phyloP scores from a whole-genome alignment of 2,329 filamentous ascomycete genomes.

The Colletotrichum sp. region DNA sequence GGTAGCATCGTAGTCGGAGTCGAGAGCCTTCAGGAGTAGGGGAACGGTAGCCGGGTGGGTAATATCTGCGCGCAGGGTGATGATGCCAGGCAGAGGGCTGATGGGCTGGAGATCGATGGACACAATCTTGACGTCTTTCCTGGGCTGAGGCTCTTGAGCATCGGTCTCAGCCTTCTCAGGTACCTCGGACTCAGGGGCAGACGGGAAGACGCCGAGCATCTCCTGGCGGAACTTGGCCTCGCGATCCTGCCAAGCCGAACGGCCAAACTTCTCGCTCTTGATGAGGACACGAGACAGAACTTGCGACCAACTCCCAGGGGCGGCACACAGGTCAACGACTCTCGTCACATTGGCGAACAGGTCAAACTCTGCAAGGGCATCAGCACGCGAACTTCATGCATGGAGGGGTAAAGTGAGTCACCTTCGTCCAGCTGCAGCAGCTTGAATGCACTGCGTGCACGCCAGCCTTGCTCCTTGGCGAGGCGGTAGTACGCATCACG shows the following conservation, averaged over 20 bases:
- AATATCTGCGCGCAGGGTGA: conserved; percentile 91
- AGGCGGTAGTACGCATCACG: conserved; percentile 97
- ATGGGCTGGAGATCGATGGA: conserved; percentile 97
- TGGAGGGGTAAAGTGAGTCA: conserved; percentile 31
- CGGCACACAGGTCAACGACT: conserved; percentile 95
- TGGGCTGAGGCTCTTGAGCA: conserved; percentile 41
- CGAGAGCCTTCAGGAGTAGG: conserved; percentile 82
- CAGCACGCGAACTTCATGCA: background rate
- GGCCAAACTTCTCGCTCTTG: conserved; percentile 89
- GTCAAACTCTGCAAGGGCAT: conserved; percentile 74
- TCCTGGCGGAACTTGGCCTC: conserved; percentile 69
- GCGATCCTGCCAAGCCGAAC: conserved; percentile 85
- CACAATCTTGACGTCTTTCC: conserved; percentile 87
- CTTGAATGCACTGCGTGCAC: conserved; percentile 95
- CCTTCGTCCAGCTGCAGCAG: conserved; percentile 91
- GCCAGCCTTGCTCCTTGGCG: conserved; percentile 98
- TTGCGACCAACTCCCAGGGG: conserved; percentile 96
- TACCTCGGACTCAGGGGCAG: background rate
- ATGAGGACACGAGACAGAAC: conserved; percentile 93
- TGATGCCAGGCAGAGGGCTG: conserved; percentile 90
- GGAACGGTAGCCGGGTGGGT: conserved; percentile 96
- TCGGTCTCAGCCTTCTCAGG: background rate
- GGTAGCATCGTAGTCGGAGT: conserved; percentile 67
- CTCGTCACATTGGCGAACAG: conserved; percentile 89
- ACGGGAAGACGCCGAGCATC: conserved; percentile 58